These are phyloP conservation scores for Fusarium mundagurra DNA, from an alignment of 2,329 filamentous ascomycete genomes.

Conservation along the genomic window DNA sequence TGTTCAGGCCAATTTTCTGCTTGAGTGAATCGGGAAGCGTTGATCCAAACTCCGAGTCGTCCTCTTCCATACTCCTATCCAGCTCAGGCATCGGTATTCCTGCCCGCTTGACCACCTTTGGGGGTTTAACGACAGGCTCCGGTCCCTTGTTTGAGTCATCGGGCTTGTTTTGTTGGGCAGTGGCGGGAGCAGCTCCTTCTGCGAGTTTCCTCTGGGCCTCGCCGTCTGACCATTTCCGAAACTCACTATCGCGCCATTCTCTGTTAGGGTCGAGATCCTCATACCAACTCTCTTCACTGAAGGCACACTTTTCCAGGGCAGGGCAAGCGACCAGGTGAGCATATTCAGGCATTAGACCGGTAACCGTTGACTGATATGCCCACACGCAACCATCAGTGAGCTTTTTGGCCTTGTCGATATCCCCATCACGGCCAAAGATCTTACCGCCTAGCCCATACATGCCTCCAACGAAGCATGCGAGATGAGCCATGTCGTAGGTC, in stretches of 20 bases:
- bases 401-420: constrained; percentile 70
- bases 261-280: constrained; percentile 58
- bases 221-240: constrained; percentile 57
- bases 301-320: constrained; percentile 58
- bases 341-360: constrained; percentile 73
- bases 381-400: constrained; percentile 76
- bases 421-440: constrained; percentile 66
- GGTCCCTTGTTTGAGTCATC: constrained; percentile 8
- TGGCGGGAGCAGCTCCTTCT: constrained; percentile 33
- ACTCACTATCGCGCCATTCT: constrained; percentile 54
- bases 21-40: constrained; percentile 47
- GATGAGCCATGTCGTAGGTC: constrained; percentile 70
- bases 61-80: constrained; percentile 29
- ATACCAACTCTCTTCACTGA: constrained; percentile 60
- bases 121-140: constrained; percentile 9
- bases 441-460: constrained; percentile 75
- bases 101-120: constrained; percentile 27
- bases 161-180: neutral
- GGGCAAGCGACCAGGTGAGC: constrained; percentile 58
- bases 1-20: constrained; percentile 42
- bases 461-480: constrained; percentile 75
- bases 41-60: constrained; percentile 41
- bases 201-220: constrained; percentile 48
- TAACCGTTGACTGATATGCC: constrained; percentile 70
- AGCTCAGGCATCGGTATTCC: constrained; percentile 41